Conservation (phyloP, 2,329 filamentous ascomycete genomes). For the Aspergillus aculeatus region DNA sequence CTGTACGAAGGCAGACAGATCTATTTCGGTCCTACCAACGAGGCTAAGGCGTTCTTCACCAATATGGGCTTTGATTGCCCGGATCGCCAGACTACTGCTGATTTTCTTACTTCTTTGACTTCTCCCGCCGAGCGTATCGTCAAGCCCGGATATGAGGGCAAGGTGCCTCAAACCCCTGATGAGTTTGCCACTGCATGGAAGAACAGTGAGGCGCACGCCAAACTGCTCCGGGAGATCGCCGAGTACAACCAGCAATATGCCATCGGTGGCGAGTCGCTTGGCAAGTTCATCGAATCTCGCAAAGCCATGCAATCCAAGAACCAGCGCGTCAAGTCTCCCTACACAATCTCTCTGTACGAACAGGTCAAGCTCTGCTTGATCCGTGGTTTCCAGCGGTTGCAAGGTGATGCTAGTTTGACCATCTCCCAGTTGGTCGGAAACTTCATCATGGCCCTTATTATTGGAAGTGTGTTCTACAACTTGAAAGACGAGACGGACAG, state of each 20-base stretch:
- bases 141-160: slow-evolving; percentile 5
- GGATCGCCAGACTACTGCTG: slow-evolving; percentile 54
- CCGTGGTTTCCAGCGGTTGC: slow-evolving; percentile 75
- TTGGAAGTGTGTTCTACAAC: slow-evolving; percentile 80
- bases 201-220: slow-evolving; percentile 49
- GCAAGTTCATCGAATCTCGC: slow-evolving; percentile 43
- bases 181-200: slow-evolving; percentile 64
- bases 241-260: slow-evolving; percentile 45
- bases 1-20: slow-evolving; percentile 58
- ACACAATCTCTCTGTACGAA: slow-evolving; percentile 72
- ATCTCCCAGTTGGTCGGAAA: slow-evolving; percentile 67
- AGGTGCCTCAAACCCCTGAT: slow-evolving; percentile 42
- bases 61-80: slow-evolving; percentile 66
- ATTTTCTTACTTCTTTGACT: slow-evolving; percentile 4
- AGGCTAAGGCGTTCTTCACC: slow-evolving; percentile 64
- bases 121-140: slow-evolving; percentile 5
- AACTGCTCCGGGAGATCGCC: slow-evolving; percentile 45
- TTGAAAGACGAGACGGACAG: slow-evolving; percentile 62
- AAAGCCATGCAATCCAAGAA: slow-evolving; percentile 45
- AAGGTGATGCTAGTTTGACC: slow-evolving; percentile 73
- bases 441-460: slow-evolving; percentile 71
- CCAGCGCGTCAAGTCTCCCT: slow-evolving; percentile 69
- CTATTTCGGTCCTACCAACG: slow-evolving; percentile 52
- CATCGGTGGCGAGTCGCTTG: slow-evolving; percentile 42
- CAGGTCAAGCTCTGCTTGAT: slow-evolving; percentile 77